Percentiles rank a stretch among this genome's conserved stretches.
phyloP scores from a whole-genome alignment of 345 rosid species.

The Eucalyptus cloeziana region DNA sequence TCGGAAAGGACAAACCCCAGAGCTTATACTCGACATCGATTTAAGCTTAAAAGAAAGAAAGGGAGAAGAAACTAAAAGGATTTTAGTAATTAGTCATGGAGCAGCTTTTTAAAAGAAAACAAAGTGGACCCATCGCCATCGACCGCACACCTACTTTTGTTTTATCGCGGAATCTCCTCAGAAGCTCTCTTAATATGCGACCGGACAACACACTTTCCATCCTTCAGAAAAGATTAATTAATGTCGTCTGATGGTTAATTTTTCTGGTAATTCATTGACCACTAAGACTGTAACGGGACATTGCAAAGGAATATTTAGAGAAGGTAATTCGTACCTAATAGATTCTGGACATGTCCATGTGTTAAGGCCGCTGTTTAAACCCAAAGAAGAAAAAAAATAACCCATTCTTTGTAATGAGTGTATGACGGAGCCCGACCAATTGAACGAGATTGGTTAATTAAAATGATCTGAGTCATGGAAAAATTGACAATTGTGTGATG shows the following conservation, averaged over 20 bases:
- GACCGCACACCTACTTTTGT: neutral
- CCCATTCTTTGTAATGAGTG: neutral
- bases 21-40: neutral
- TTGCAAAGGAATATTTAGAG: neutral
- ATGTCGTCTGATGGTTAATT: neutral
- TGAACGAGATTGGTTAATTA: neutral
- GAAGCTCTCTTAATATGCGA: neutral
- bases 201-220: neutral
- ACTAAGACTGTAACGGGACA: neutral
- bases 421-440: neutral
- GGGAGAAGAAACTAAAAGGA: neutral
- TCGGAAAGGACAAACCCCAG: neutral
- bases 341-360: neutral
- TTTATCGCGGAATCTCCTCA: neutral
- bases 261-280: neutral
- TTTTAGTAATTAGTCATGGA: neutral
- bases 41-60: neutral
- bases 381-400: neutral
- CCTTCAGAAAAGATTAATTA: neutral
- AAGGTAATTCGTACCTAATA: neutral
- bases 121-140: neutral
- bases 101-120: neutral
- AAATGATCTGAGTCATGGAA: neutral
- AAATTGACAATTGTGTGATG: neutral
- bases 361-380: neutral